Evolutionary conservation across 1,284 basidiomycete genomes (phyloP), one percentile per base, ranked within the genome.

Genomic region (Lentinus polychrous): DNA sequence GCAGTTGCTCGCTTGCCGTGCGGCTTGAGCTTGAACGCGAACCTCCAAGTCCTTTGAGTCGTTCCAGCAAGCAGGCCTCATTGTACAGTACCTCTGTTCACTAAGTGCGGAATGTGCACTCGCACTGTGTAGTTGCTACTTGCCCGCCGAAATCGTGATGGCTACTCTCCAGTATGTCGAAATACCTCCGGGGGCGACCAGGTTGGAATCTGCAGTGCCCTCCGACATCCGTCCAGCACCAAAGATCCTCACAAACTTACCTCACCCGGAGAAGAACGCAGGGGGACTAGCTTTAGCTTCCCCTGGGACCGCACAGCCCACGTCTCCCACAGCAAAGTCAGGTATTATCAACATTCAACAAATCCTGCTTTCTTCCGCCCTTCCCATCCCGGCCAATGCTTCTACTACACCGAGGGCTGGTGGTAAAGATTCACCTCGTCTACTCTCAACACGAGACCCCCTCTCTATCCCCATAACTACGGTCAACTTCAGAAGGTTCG

Each of bases 401-500:
- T 12, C 64, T 48, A 55, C 60, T 48, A 60, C 52, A 32, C 54
- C 53, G 8, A 54, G 54, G 35, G 48, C 56, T 31, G 59, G 60
- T 34, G 62, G 32, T 24, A 37, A 34, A 5, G 36, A 65, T 12
- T 63, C 57, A 24, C 55, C 60, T 22, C 52, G 63, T 14, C 61
- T 79, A 23, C 57, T 79, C 17, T 72, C 69, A 32, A 73, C 72
- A 6, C 66, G 70, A 8, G 85, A 87, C 54, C 77, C 86, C 0
- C 71, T 90, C 2, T 86, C 84, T 0, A 70, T 90, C 3, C 83
- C 79, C 0, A 83, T 80, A 31, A 84, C 80, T 51, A 81, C 84
- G 0, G 73, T 71, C 47, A 88, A 89, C 57, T 90, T 89, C 59
- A 76, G 80, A 51, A 70, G 84, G 7, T 90, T 90, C 51, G 74